Evolutionary conservation across 345 rosid species (phyloP).

Genomic region (Corchorus capsularis): DNA sequence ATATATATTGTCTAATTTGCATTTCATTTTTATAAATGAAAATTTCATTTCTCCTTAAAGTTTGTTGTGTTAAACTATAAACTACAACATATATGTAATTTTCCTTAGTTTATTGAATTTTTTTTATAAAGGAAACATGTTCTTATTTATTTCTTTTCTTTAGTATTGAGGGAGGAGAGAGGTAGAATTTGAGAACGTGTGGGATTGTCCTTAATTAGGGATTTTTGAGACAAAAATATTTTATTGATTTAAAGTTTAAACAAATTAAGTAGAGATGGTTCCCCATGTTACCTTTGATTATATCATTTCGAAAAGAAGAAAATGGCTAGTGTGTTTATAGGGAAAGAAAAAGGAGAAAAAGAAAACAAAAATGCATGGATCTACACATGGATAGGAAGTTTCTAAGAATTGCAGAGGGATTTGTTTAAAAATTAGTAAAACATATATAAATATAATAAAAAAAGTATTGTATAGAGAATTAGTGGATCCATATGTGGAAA

Average conservation of each 20-base stretch:
- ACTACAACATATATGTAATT: background rate
- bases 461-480: background rate
- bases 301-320: background rate
- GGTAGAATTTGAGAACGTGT: background rate
- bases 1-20: too few relatives aligned
- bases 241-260: background rate
- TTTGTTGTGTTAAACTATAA: too few relatives aligned
- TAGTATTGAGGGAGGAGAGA: background rate
- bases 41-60: too few relatives aligned
- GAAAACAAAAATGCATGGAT: too few relatives aligned
- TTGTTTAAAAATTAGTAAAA: background rate
- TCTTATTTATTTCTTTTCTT: background rate
- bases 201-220: background rate
- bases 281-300: background rate
- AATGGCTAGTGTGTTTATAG: background rate
- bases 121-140: background rate
- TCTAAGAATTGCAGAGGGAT: background rate
- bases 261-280: background rate
- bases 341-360: background rate
- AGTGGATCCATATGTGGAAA: background rate
- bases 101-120: background rate
- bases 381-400: background rate
- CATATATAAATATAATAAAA: background rate
- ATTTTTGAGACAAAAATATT: background rate
- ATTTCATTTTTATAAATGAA: too few relatives aligned